Evolutionary conservation across 306 rosid genomes (phyloP).

Genomic region (Quercus bicolor): DNA sequence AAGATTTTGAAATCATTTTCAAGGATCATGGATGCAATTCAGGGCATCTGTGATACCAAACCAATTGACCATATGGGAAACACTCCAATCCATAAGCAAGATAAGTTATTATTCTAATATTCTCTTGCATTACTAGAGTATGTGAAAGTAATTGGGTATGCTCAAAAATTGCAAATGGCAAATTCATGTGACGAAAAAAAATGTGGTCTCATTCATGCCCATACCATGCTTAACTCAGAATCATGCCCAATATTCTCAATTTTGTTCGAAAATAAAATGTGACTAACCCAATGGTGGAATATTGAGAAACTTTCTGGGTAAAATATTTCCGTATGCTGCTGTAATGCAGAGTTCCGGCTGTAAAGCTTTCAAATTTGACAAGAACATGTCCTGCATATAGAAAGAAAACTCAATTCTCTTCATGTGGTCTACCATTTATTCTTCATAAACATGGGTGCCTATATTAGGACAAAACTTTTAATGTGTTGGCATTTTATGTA

Average conservation of each 20-base stretch:
- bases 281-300: slow-evolving; percentile 56
- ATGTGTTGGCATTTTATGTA: too few species aligned
- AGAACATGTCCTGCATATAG: slow-evolving; percentile 56
- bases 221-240: too few species aligned
- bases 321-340: slow-evolving; percentile 58
- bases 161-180: not conserved
- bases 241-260: not conserved
- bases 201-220: not conserved
- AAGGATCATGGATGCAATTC: too few species aligned
- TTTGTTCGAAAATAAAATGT: not conserved
- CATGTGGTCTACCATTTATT: not conserved
- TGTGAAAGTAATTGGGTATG: not conserved
- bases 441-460: not conserved
- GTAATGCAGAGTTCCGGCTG: slow-evolving; percentile 76
- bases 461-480: too few species aligned
- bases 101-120: not conserved
- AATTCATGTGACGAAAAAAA: not conserved
- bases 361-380: slow-evolving; percentile 64
- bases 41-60: not conserved
- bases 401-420: slow-evolving; percentile 2
- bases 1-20: too few species aligned
- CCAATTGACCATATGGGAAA: not conserved
- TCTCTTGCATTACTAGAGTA: not conserved
- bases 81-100: not conserved
- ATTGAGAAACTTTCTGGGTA: slow-evolving; percentile 52